phyloP scores from a whole-genome alignment of 139 green algal genomes.

The Micractinium sp. region DNA sequence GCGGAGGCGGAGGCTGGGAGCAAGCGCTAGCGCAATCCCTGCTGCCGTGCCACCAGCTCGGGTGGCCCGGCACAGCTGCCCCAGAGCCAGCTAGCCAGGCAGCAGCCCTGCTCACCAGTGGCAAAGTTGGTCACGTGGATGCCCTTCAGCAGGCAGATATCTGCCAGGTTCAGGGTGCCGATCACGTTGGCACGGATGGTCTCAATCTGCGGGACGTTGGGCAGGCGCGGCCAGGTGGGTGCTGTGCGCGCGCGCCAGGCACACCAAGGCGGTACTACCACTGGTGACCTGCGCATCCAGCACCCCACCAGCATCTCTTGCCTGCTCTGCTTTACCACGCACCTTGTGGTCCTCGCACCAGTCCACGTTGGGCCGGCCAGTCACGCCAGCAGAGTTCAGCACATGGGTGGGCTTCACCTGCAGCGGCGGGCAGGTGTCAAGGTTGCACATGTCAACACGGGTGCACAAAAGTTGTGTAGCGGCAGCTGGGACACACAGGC shows the following conservation, averaged over 20 bases:
- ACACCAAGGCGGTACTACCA: not conserved
- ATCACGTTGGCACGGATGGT: slow-evolving; percentile 95
- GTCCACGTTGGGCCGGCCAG: slow-evolving; percentile 96
- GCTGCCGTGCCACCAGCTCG: not conserved
- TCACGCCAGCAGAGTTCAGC: slow-evolving; percentile 94
- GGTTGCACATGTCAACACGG: too few relatives aligned
- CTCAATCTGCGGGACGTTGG: slow-evolving; percentile 74
- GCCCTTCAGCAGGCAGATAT: slow-evolving; percentile 67
- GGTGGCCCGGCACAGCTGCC: not conserved
- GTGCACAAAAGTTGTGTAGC: too few relatives aligned
- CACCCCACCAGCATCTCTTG: not conserved
- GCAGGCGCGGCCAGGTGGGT: not conserved
- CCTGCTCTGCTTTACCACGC: not conserved
- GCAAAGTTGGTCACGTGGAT: slow-evolving; percentile 97
- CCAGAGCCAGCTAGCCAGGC: not conserved
- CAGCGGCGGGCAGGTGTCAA: not conserved
- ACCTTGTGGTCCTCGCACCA: slow-evolving; percentile 98
- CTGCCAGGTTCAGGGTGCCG: slow-evolving; percentile 92
- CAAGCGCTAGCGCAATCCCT: too few relatives aligned
- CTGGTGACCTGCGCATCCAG: not conserved
- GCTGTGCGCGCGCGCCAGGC: not conserved
- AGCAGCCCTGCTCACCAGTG: slow-evolving; percentile 56
- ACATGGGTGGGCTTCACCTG: slow-evolving; percentile 95
- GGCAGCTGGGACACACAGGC: not conserved
- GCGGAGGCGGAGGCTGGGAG: not conserved